Evolutionary conservation across 768 basidiomycete species (phyloP), one percentile per base, ranked within the genome.

Genomic region (Lactifluus pinguis): DNA sequence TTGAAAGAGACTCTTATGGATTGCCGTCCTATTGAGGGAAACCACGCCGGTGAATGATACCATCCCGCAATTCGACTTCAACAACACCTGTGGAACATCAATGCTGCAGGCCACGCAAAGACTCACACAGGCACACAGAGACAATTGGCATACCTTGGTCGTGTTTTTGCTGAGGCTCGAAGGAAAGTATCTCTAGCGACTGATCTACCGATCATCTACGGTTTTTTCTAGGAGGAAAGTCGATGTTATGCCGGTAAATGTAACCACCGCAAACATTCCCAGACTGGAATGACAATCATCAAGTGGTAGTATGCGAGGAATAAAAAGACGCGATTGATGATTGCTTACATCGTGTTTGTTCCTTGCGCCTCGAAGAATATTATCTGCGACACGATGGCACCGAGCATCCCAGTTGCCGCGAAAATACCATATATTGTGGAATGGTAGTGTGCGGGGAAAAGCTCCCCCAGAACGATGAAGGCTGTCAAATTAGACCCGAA

Each of bases 231-330:
- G 61, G 19, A 79, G 70, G 49, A 72, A 64, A 8, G 77, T 77
- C 19, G 78, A 76, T 57, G 70, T 64, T 53, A 76, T 64, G 47
- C 77, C 77, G 0, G 76, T 75, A 14, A 77, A 55, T 70, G 75
- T 77, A 70, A 77, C 75, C 51, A 75, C 68, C n/a, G 75, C 76
- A 61, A 77, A 77, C 64, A 79, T 71, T 67, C 78, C 72, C 11
- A 78, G 66, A 61, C 76, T 73, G 21, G 36, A 52, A 41, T 5
- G 25, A 54, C 3, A 6, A 17, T 15, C 15, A 29, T 45, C 13
- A 15, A 21, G 34, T 14, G 6, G 17, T 17, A 7, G 60, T 52
- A 17, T 15, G 3, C 10, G 44, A 36, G 13, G 32, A 34, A 47
- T 13, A 4, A n/a, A 41, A 62, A 36, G 3, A 25, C 2, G 25